phyloP scores from a whole-genome alignment of 306 rosid genomes.

The Castanea crenata region DNA sequence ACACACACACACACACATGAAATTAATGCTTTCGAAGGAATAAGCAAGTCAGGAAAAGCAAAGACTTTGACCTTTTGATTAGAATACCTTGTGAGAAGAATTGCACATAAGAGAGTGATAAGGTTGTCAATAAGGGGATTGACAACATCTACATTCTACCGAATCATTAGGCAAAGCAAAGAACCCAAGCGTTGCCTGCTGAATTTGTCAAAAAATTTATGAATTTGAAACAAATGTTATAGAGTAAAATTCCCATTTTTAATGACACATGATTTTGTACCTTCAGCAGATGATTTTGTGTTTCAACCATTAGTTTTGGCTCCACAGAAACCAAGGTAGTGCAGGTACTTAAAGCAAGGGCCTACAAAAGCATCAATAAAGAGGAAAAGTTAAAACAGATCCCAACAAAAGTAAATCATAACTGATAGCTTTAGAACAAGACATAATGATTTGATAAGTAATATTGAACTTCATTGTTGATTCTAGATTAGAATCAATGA shows the following conservation, averaged over 20 bases:
- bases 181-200: conserved; percentile 96
- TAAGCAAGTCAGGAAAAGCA: background rate
- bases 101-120: conserved; percentile 87
- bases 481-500: too few species aligned
- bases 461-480: background rate
- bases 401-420: conserved; percentile 19
- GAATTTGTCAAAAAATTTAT: conserved; percentile 36
- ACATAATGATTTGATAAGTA: conserved; percentile 14
- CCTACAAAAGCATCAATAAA: conserved; percentile 43
- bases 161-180: conserved; percentile 95
- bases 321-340: conserved; percentile 93
- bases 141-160: conserved; percentile 69
- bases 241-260: background rate
- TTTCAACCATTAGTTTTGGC: conserved; percentile 91
- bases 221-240: background rate
- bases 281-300: conserved; percentile 89
- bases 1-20: too few species aligned
- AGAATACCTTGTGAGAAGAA: conserved; percentile 88
- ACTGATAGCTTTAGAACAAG: conserved; percentile 9
- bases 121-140: conserved; percentile 82
- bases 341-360: conserved; percentile 95
- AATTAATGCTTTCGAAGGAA: conserved; percentile 67
- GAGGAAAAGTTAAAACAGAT: conserved; percentile 3
- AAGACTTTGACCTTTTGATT: background rate
- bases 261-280: conserved; percentile 24